phyloP scores from a whole-genome alignment of 495 filamentous ascomycete species.

The Neurospora sp. region DNA sequence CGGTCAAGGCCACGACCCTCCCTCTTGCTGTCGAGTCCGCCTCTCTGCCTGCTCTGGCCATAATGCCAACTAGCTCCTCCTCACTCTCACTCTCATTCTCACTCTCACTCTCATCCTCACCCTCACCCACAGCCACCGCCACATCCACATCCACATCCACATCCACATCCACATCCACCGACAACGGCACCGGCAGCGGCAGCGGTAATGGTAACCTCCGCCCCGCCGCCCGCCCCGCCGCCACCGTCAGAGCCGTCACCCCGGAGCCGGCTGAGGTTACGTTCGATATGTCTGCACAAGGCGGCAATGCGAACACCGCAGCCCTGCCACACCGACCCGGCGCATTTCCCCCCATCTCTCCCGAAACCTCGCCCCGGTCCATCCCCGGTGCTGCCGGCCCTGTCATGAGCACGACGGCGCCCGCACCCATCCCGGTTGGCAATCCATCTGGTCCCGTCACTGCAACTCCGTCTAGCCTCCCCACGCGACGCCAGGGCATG shows the following conservation, averaged over 20 bases:
- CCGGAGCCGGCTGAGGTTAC: slow-evolving; percentile 36
- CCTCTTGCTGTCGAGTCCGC: neutral
- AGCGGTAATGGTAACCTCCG: slow-evolving; percentile 14
- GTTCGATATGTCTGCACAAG: slow-evolving; percentile 7
- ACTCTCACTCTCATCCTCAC: slow-evolving; percentile 12
- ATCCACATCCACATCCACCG: neutral
- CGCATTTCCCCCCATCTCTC: slow-evolving; percentile 24
- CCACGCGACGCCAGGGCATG: slow-evolving; percentile 35
- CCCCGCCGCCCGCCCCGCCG: slow-evolving; percentile 12
- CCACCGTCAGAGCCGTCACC: slow-evolving; percentile 42
- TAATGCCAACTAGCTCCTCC: neutral
- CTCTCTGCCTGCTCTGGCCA: neutral
- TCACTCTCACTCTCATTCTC: slow-evolving; percentile 31
- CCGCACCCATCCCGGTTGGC: neutral
- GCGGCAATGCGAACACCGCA: slow-evolving; percentile 12
- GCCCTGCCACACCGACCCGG: slow-evolving; percentile 18
- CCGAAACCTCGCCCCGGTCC: slow-evolving; percentile 35
- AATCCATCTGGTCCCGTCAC: neutral
- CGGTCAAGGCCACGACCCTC: neutral
- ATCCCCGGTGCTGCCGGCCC: slow-evolving; percentile 23
- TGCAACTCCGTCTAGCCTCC: slow-evolving; percentile 6
- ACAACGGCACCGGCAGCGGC: neutral
- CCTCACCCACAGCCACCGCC: neutral
- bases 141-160: neutral
- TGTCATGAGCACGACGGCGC: neutral